Percentiles rank a stretch among this genome's conserved stretches.
phyloP scores from a whole-genome alignment of 2,329 filamentous ascomycete genomes.

The Clarireedia monteithiana region DNA sequence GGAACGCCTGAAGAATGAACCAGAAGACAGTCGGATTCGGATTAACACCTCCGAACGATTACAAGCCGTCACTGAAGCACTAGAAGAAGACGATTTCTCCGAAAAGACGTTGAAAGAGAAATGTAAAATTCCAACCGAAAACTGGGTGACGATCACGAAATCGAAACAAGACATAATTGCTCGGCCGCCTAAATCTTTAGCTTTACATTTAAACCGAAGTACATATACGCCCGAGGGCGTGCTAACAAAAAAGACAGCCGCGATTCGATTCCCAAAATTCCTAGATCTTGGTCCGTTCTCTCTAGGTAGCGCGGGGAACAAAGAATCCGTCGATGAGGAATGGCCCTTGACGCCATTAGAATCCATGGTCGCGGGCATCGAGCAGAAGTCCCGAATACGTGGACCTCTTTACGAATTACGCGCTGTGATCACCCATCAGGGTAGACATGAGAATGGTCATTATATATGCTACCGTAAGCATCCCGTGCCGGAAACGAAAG shows the following conservation, averaged over 20 bases:
- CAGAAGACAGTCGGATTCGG: constrained; percentile 12
- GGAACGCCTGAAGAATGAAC: constrained; percentile 31
- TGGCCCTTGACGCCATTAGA: constrained; percentile 62
- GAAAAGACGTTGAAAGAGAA: constrained; percentile 55
- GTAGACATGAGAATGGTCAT: constrained; percentile 89
- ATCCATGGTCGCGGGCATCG: constrained; percentile 64
- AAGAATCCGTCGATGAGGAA: constrained; percentile 43
- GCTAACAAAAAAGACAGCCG: constrained; percentile 76
- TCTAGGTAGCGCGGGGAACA: constrained; percentile 48
- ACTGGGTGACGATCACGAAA: constrained; percentile 71
- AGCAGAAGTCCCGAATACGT: constrained; percentile 41
- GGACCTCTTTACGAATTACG: constrained; percentile 67
- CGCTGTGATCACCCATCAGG: constrained; percentile 82
- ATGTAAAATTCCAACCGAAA: constrained; percentile 59
- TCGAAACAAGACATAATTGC: constrained; percentile 84
- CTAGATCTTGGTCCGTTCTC: constrained; percentile 83
- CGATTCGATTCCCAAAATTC: constrained; percentile 65
- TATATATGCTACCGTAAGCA: constrained; percentile 86
- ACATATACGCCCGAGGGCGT: constrained; percentile 76
- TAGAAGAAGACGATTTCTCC: constrained; percentile 75
- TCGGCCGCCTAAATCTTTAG: constrained; percentile 70
- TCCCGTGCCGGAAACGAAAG: constrained; percentile 28
- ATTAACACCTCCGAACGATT: constrained; percentile 46
- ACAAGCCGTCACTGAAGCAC: constrained; percentile 56
- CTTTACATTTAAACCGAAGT: constrained; percentile 85